Evolutionary conservation across 164 flowering plant genomes (phyloP), one percentile per base, ranked within the genome.

Genomic region (Hamamelis virginiana): DNA sequence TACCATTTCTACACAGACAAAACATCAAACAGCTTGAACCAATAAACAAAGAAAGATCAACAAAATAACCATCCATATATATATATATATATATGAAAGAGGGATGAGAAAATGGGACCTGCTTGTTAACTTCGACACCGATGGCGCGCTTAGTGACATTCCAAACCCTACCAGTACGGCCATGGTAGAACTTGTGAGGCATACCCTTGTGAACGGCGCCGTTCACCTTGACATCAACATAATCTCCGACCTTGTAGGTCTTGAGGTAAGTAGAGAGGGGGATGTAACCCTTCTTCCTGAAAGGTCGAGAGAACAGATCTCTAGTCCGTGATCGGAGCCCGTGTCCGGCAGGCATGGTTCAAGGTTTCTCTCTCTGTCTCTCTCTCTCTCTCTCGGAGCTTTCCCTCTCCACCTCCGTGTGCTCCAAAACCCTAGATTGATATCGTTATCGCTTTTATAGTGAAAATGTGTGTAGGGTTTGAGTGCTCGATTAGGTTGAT

Each of bases 131-230:
- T 76, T 89, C 94, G 44, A 91, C 94, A 19, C 97, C 94, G 67
- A 89, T 79, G 65, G 97, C 94, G 12, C 94, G 89, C 72, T 91
- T 91, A 81, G 94, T 91, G 76, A 91, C 91, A 69, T 89, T 89
- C 94, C 94, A 91, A 77, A 91, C 88, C 15, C 76, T 80, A 1
- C 97, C 91, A 3, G 96, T 91, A 67, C 92, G 91, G 43, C 94
- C 96, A 77, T 91, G 93, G 85, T 91, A 91, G 81, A 87, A 91
- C 82, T 91, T 91, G 73, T 91, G 96, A 19, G 93, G 96, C 96
- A 91, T 91, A 19, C 96, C 96, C 80, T 91, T 90, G 84, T 90
- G 96, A 27, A 90, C 55, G 27, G 96, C 92, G 5, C 90, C 96
- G 46, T 90, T 90, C 0, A 88, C 96, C 82, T 87, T 91, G 76